Evolutionary conservation across 345 rosid genomes (phyloP), one percentile per base, ranked within the genome.

Genomic region (Boechera stricta): DNA sequence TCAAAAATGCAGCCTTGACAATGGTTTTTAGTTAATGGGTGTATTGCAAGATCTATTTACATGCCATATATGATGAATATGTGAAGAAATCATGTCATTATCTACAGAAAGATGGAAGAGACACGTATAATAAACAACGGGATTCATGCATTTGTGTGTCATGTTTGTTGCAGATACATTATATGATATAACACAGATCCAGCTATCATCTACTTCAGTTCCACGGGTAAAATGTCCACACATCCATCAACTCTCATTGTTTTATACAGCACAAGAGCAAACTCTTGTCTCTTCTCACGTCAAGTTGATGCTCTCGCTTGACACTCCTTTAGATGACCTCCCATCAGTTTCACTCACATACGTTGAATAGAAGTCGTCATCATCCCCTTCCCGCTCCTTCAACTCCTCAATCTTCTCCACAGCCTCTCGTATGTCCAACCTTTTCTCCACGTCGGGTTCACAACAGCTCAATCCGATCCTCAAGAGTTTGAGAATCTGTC

Each of bases 401-500:
- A 84, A 82, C 54, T 86, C 93, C 42, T 88, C 86, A 36, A 95
- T 86, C 83, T 73, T 87, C 80, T 85, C 84, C 29, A 82, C 61
- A 3, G 87, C 98, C 52, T 85, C 89, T 74, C 55, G 80, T 74
- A 92, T 29, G 45, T 90, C 98, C 69, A 87, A 12, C 75, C 98
- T 87, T 80, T 85, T 90, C 72, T 95, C 99, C 64, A 88, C 81
- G 9, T 91, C 90, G 0, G 35, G 79, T 69, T 89, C 92, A 10
- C 92, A 86, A 42, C 98, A 95, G 26, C 75, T 62, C 87, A 95
- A 58, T 18, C 88, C 99, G n/a, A 95, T 80, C 74, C 70, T 84
- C 83, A 95, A 68, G 21, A 92, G 81, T 76, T 81, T 81, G 7
- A 79, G 54, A 83, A 88, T 84, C 51, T 87, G 84, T 24, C 77